Percentiles rank a stretch among this genome's conserved stretches.
Evolutionary conservation across 2,329 filamentous ascomycete genomes (phyloP).

Genomic region (Magnaporthiopsis rhizophila): DNA sequence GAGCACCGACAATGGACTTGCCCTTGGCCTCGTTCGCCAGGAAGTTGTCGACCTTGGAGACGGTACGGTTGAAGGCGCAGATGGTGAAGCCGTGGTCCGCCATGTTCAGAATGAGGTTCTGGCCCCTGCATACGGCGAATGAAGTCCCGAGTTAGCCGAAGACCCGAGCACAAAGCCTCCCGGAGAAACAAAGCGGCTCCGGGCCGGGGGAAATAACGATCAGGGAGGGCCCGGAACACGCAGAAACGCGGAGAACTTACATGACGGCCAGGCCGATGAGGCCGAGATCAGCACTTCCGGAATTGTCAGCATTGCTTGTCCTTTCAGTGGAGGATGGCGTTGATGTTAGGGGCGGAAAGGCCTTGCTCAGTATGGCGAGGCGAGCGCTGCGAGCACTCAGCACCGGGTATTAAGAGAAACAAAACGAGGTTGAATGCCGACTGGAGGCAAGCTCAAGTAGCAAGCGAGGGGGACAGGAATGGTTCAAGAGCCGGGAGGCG

Average conservation of each 20-base stretch:
- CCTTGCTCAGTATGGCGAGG: constrained; percentile 63
- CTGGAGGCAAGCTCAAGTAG: constrained; percentile 9
- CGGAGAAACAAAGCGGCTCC: not conserved
- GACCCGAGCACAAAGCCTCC: not conserved
- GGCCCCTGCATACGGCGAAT: constrained; percentile 41
- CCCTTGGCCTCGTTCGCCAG: constrained; percentile 86
- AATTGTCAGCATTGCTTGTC: constrained; percentile 46
- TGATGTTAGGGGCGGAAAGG: constrained; percentile 23
- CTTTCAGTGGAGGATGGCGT: constrained; percentile 10
- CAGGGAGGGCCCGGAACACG: constrained; percentile 2
- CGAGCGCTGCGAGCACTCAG: constrained; percentile 53
- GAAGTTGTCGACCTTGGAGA: constrained; percentile 96
- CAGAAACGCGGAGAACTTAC: constrained; percentile 36
- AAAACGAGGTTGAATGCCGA: constrained; percentile 8
- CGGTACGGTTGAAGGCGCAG: constrained; percentile 96
- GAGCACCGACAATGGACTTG: constrained; percentile 90
- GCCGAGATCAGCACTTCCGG: constrained; percentile 74
- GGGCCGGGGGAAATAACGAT: not conserved
- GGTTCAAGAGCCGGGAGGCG: not conserved
- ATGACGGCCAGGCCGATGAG: constrained; percentile 91
- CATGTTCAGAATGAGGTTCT: constrained; percentile 86
- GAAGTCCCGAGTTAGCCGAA: constrained; percentile 9
- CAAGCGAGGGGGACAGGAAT: constrained; percentile 4
- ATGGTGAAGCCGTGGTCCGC: constrained; percentile 93
- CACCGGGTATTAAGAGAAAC: constrained; percentile 15